Evolutionary conservation across 257 asterid species (phyloP), one percentile per base, ranked within the genome.

Genomic region (Ophiorrhiza pumila): DNA sequence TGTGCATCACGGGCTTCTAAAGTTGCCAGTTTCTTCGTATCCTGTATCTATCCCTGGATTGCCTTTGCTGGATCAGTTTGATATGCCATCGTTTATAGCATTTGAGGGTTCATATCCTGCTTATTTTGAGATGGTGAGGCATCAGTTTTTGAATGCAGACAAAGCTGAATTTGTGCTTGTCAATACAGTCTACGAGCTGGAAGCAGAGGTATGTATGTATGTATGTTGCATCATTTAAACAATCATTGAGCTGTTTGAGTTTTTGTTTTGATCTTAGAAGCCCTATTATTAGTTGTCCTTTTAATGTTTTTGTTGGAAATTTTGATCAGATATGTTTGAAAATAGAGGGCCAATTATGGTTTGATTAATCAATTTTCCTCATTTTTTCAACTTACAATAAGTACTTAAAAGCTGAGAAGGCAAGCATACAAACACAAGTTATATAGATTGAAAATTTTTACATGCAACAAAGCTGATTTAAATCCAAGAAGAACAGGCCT

Each of bases 101-200:
- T 79, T 77, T 35, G 81, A 79, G 27, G 96, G 96, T 0, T 80
- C 91, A 15, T 89, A 90, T 76, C 96, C 93, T 2, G 87, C 90
- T 55, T 90, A 90, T 77, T 92, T 89, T 50, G 73, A 83, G 74
- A 0, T 88, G 82, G 83, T 87, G 71, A 56, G 83, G 76, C 85
- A 73, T 22, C 98, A 92, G 63, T 90, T 83, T 55, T 66, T 50
- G 5, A 87, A 87, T 50, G 80, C 82, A 61, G 90, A 90, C 14
- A 81, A 85, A 78, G 96, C 96, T 78, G 96, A 92, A 83, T 84
- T 83, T 55, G 85, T 87, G 69, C 85, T 92, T 45, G 86, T 90
- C 56, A 92, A 92, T 66, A 78, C 95, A 0, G 88, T 83, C 76
- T 82, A 88, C 86, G 77, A 84, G 76, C 49, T 92, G 86, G 96